These are phyloP conservation scores for Colletotrichum destructivum DNA, from an alignment of 2,329 filamentous ascomycete species.

Conservation along the genomic window DNA sequence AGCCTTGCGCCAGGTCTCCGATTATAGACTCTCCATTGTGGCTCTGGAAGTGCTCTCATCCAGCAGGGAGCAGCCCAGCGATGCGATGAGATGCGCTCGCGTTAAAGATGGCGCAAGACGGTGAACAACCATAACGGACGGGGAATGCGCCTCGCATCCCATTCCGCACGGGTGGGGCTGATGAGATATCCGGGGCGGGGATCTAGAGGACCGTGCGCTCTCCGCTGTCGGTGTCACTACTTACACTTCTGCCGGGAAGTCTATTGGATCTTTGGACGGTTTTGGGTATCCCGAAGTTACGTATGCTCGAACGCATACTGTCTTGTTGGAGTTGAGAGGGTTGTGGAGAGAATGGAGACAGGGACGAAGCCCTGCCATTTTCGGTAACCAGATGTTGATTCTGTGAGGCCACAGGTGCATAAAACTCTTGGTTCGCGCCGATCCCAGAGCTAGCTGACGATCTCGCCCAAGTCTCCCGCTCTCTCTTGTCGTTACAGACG, in stretches of 20 bases:
- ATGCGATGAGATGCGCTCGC: conserved; percentile 24
- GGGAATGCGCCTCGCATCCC: conserved; percentile 31
- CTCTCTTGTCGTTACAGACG: neutral
- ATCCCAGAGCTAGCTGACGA: neutral
- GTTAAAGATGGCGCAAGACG: conserved; percentile 16
- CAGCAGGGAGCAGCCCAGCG: neutral
- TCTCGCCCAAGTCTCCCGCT: neutral
- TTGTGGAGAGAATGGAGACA: neutral
- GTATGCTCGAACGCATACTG: neutral
- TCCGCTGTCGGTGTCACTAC: conserved; percentile 31
- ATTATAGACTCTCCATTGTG: neutral
- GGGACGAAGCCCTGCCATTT: neutral
- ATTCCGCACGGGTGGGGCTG: conserved; percentile 26
- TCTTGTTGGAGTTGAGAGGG: neutral
- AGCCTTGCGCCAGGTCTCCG: neutral
- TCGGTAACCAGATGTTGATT: neutral
- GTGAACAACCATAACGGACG: conserved; percentile 5
- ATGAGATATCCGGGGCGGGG: neutral
- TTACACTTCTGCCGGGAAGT: neutral
- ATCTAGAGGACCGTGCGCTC: neutral
- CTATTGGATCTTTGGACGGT: conserved; percentile 2
- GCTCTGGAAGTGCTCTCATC: no score
- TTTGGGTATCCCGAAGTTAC: neutral
- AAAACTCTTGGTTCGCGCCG: neutral
- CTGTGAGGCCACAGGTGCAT: neutral